phyloP scores from a whole-genome alignment of 805 yeast genomes.

The Kluyveromyces lactis region DNA sequence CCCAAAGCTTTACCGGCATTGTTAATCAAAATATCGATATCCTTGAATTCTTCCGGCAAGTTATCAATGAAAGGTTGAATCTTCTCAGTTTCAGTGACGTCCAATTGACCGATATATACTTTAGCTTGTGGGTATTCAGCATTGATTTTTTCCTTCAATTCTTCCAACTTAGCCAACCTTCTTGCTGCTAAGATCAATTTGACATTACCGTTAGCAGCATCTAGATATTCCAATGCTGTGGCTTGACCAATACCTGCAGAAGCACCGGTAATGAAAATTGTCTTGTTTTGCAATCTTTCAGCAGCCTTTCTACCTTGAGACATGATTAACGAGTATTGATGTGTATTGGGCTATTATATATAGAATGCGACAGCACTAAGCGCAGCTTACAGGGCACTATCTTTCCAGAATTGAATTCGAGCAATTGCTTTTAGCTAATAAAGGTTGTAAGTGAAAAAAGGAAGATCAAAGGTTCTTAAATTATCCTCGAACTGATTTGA shows the following conservation, averaged over 20 bases:
- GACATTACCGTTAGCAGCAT: slow-evolving; percentile 59
- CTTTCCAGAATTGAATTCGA: too few species aligned
- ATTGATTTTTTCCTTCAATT: slow-evolving; percentile 39
- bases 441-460: too few species aligned
- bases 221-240: slow-evolving; percentile 81
- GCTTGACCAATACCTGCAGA: slow-evolving; percentile 93
- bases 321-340: slow-evolving; percentile 35
- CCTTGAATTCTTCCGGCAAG: slow-evolving; percentile 53
- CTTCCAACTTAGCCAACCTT: slow-evolving; percentile 53
- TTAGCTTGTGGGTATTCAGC: slow-evolving; percentile 39
- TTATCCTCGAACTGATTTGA: too few species aligned
- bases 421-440: too few species aligned
- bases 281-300: slow-evolving; percentile 70
- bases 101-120: slow-evolving; percentile 43
- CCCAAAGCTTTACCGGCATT: slow-evolving; percentile 83
- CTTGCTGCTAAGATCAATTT: slow-evolving; percentile 74
- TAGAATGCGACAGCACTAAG: too few species aligned
- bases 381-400: too few species aligned
- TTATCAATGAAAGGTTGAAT: slow-evolving; percentile 42
- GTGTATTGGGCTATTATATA: too few species aligned
- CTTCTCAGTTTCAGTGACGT: slow-evolving; percentile 46
- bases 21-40: slow-evolving; percentile 59
- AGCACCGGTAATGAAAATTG: slow-evolving; percentile 88
- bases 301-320: slow-evolving; percentile 70
- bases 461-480: too few species aligned